Evolutionary conservation across 202 grass and related monocot species (phyloP).

Genomic region (Saccharum hybrid): DNA sequence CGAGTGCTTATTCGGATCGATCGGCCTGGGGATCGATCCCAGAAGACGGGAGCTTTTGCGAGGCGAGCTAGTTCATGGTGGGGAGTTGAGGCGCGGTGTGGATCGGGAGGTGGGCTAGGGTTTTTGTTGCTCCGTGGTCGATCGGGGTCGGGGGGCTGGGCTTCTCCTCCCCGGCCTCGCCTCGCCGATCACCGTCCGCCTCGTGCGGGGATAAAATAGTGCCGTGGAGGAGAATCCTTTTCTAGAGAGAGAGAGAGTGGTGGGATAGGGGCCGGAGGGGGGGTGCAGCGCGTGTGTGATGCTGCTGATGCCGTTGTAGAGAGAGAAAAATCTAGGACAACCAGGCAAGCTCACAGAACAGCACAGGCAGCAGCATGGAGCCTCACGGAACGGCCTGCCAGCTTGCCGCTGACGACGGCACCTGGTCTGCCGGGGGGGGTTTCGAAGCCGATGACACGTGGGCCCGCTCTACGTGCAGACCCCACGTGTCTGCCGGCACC

Average conservation of each 20-base stretch:
- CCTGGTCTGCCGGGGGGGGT: background rate
- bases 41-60: background rate
- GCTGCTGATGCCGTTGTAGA: background rate
- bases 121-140: background rate
- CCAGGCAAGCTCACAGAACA: background rate
- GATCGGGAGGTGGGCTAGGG: background rate
- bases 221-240: conserved; percentile 17
- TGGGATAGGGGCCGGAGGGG: background rate
- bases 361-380: background rate
- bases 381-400: conserved; percentile 8
- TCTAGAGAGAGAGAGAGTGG: background rate
- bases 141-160: background rate
- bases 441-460: background rate
- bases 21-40: conserved; percentile 17
- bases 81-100: too few relatives aligned
- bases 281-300: conserved; percentile 6
- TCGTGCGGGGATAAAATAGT: conserved; percentile 14
- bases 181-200: background rate
- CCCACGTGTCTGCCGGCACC: background rate
- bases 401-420: background rate
- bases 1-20: background rate
- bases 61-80: background rate
- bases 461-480: fast-evolving
- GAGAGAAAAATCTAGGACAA: conserved; percentile 1
- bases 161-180: background rate